Percentiles rank a stretch among this genome's conserved stretches.
phyloP scores from a whole-genome alignment of 345 rosid species.

The Eucalyptus sp. region DNA sequence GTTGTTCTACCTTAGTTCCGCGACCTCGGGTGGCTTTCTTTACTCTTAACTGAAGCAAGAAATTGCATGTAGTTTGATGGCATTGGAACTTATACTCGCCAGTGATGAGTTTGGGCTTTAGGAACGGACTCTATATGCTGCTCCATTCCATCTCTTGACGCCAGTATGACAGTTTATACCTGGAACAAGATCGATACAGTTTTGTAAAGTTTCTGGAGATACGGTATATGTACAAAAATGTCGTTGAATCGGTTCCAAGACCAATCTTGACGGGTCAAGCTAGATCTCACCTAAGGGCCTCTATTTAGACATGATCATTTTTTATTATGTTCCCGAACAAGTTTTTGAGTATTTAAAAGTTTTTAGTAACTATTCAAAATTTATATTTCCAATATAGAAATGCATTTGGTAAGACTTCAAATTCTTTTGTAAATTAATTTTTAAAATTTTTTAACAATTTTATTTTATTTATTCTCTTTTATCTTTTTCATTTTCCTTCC shows the following conservation, averaged over 20 bases:
- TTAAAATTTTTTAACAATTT: no score
- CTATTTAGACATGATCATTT: rapidly evolving
- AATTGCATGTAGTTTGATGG: not conserved
- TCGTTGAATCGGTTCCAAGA: not conserved
- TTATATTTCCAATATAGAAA: rapidly evolving
- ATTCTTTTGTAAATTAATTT: no score
- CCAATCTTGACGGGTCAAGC: not conserved
- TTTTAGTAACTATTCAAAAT: rapidly evolving
- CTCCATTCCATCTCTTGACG: not conserved
- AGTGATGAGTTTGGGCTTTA: not conserved
- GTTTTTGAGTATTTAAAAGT: rapidly evolving
- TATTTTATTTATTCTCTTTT: no score
- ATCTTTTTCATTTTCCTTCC: no score
- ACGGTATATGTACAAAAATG: not conserved
- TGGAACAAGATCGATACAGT: not conserved
- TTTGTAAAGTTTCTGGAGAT: not conserved
- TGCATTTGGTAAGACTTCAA: no score
- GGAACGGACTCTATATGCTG: not conserved
- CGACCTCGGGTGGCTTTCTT: not conserved
- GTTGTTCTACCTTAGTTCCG: not conserved
- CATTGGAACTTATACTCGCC: not conserved
- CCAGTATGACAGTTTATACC: not conserved
- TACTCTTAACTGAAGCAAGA: not conserved
- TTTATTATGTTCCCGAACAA: rapidly evolving
- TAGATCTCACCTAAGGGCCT: not conserved